These are phyloP conservation scores for Cladosporium colombiae DNA, from an alignment of 2,329 filamentous ascomycete species.

Conservation along the genomic window DNA sequence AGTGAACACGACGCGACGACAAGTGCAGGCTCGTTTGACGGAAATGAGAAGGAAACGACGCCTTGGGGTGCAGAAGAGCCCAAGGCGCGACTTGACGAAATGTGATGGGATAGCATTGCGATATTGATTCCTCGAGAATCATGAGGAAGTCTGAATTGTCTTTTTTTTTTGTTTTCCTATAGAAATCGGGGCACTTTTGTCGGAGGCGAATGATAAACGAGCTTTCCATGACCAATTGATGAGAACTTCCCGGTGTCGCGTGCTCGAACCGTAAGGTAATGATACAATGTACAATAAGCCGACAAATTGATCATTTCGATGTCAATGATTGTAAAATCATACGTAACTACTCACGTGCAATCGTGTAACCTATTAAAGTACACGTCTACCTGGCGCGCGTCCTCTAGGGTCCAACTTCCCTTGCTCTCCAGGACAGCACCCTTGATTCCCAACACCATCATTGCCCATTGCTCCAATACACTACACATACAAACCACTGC, in stretches of 20 bases:
- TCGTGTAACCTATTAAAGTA: neutral
- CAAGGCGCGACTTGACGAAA: constrained; percentile 6
- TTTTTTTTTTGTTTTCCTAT: constrained; percentile 14
- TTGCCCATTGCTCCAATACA: neutral
- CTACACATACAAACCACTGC: neutral
- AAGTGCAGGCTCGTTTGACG: constrained; percentile 17
- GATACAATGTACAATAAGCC: neutral
- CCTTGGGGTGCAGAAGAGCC: neutral
- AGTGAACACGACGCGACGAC: constrained; percentile 19
- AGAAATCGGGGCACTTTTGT: constrained; percentile 14
- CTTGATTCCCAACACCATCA: neutral
- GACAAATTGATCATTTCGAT: neutral
- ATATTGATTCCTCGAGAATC: constrained; percentile 8
- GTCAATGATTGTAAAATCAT: neutral
- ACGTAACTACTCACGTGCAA: neutral
- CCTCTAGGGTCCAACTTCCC: neutral
- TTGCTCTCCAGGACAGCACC: neutral
- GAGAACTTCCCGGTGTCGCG: neutral
- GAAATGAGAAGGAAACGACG: neutral
- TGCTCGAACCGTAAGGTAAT: neutral
- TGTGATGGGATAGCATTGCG: constrained; percentile 16
- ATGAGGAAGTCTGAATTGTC: constrained; percentile 14
- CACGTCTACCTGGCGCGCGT: constrained; percentile 1
- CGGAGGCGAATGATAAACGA: constrained; percentile 20
- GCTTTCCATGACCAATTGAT: constrained; percentile 12